Evolutionary conservation across 2,329 filamentous ascomycete species (phyloP).

Genomic region (Scedosporium dehoogii): DNA sequence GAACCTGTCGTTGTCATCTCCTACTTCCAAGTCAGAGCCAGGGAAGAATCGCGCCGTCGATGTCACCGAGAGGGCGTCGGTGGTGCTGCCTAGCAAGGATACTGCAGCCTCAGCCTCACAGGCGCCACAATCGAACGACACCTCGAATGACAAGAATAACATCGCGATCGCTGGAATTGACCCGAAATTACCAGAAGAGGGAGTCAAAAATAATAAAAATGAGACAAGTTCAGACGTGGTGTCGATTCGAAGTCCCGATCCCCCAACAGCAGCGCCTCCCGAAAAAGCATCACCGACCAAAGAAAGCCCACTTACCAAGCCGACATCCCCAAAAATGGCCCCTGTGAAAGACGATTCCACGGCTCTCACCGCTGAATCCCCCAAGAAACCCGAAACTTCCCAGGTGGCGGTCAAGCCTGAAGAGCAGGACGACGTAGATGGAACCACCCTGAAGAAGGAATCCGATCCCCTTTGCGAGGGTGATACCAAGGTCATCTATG

Average conservation of each 20-base stretch:
- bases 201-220: not conserved
- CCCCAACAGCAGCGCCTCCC: not conserved
- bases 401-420: not conserved
- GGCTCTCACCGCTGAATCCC: not conserved
- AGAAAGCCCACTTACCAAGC: not conserved
- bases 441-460: not conserved
- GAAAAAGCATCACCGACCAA: not conserved
- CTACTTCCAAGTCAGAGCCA: not conserved
- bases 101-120: not conserved
- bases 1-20: not conserved
- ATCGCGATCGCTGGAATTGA: not conserved
- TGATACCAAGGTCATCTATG: conserved; percentile 64
- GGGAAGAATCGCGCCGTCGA: not conserved
- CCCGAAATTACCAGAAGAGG: not conserved
- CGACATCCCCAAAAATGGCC: not conserved
- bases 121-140: not conserved
- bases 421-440: not conserved
- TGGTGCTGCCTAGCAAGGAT: not conserved
- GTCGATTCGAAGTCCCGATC: not conserved
- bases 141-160: not conserved
- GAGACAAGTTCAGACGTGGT: not conserved
- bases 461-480: conserved; percentile 55
- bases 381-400: not conserved
- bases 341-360: not conserved
- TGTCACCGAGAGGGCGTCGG: not conserved